Evolutionary conservation across 768 basidiomycete genomes (phyloP).

Genomic region (Phylloporus sp.): DNA sequence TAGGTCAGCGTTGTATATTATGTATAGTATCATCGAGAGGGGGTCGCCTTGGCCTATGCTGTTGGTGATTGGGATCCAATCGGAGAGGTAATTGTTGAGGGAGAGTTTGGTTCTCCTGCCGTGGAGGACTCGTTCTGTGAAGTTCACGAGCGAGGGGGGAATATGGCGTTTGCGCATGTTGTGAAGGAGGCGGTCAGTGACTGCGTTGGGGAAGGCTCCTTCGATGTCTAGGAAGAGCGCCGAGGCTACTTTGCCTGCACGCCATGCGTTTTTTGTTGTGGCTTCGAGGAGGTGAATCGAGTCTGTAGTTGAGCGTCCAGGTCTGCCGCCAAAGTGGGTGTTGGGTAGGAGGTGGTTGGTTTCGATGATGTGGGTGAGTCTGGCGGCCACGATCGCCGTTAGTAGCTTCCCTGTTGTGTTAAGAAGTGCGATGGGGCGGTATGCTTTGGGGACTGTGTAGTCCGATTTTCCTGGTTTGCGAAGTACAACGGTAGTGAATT

Average conservation of each 20-base stretch:
- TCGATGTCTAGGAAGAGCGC: neutral
- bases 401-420: constrained; percentile 5
- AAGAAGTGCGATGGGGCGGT: neutral
- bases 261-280: neutral
- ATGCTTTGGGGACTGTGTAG: constrained; percentile 22
- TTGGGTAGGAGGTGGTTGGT: neutral
- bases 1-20: constrained; percentile 30
- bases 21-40: constrained; percentile 26
- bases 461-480: constrained; percentile 33
- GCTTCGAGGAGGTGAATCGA: neutral
- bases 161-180: constrained; percentile 3
- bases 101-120: constrained; percentile 4
- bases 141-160: neutral
- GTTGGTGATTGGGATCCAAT: constrained; percentile 11
- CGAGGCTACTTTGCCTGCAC: neutral
- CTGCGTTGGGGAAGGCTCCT: constrained; percentile 4
- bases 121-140: constrained; percentile 4
- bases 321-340: neutral
- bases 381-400: neutral
- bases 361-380: neutral
- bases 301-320: neutral
- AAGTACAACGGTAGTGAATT: constrained; percentile 28
- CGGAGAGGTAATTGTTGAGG: constrained; percentile 22
- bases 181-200: neutral
- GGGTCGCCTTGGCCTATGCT: constrained; percentile 34